phyloP scores from a whole-genome alignment of 805 yeast species.

The Nakazawaea pomicola region DNA sequence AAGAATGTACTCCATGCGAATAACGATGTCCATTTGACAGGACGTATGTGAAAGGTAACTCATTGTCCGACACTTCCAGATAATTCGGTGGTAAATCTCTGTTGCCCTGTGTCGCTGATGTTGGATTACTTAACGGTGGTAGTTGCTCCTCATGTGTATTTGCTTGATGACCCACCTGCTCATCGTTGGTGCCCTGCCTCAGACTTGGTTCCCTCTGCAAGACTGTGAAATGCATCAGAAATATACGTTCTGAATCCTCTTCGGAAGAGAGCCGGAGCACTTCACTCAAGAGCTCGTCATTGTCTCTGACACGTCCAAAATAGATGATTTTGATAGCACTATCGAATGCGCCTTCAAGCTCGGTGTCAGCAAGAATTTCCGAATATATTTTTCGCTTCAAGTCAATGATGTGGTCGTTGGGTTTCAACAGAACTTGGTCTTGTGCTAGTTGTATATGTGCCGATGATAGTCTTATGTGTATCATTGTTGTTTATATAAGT shows the following conservation, averaged over 20 bases:
- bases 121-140: not conserved
- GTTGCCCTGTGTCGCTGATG: too few relatives aligned
- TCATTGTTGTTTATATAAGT: constrained; percentile 3
- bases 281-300: constrained; percentile 1
- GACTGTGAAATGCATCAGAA: constrained; percentile 1
- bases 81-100: not conserved
- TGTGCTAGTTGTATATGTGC: not conserved
- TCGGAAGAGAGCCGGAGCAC: not conserved
- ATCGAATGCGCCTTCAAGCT: not conserved
- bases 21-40: not conserved
- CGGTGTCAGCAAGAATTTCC: not conserved
- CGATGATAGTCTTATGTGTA: not conserved
- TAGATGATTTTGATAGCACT: not conserved
- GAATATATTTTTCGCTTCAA: not conserved
- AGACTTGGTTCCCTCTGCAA: not conserved
- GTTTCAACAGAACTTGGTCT: not conserved
- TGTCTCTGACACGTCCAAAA: not conserved
- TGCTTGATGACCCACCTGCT: too few relatives aligned
- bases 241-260: not conserved
- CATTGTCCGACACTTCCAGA: not conserved
- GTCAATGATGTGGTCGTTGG: not conserved
- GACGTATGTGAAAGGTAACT: not conserved
- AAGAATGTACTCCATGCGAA: not conserved
- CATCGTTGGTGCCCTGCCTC: too few relatives aligned
- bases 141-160: too few relatives aligned